These are phyloP conservation scores for Penicillium desertorum DNA, from an alignment of 495 filamentous ascomycete genomes.

Conservation along the genomic window DNA sequence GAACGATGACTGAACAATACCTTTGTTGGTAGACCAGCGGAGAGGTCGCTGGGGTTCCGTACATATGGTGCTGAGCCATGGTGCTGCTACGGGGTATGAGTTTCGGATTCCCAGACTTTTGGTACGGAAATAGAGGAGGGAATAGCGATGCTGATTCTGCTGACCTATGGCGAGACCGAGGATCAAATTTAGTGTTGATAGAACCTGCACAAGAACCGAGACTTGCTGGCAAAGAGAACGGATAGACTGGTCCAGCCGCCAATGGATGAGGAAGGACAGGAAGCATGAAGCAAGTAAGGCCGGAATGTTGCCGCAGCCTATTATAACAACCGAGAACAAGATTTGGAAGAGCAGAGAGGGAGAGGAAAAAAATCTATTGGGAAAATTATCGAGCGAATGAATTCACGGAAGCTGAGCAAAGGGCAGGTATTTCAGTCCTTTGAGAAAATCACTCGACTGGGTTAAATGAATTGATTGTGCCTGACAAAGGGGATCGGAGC, in stretches of 20 bases:
- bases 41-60: conserved; percentile 32
- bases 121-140: conserved; percentile 1
- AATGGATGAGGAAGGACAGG: conserved; percentile 34
- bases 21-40: conserved; percentile 47
- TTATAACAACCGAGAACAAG: conserved; percentile 3
- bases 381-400: conserved; percentile 4
- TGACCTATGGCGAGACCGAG: conserved; percentile 46
- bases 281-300: conserved; percentile 34
- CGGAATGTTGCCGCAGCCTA: not conserved
- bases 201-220: conserved; percentile 37
- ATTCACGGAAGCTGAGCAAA: conserved; percentile 17
- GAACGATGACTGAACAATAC: conserved; percentile 32
- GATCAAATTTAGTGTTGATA: conserved; percentile 37
- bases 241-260: conserved; percentile 37
- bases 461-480: conserved; percentile 21
- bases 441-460: conserved; percentile 17
- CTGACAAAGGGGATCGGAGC: conserved; percentile 23
- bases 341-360: not conserved
- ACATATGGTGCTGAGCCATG: conserved; percentile 39
- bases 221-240: conserved; percentile 36
- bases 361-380: conserved; percentile 8
- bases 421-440: conserved; percentile 19
- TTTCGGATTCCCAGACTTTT: conserved; percentile 11
- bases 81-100: conserved; percentile 38
- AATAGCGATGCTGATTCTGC: conserved; percentile 27